phyloP scores from a whole-genome alignment of 495 filamentous ascomycete species.

The Copromyces sp. region DNA sequence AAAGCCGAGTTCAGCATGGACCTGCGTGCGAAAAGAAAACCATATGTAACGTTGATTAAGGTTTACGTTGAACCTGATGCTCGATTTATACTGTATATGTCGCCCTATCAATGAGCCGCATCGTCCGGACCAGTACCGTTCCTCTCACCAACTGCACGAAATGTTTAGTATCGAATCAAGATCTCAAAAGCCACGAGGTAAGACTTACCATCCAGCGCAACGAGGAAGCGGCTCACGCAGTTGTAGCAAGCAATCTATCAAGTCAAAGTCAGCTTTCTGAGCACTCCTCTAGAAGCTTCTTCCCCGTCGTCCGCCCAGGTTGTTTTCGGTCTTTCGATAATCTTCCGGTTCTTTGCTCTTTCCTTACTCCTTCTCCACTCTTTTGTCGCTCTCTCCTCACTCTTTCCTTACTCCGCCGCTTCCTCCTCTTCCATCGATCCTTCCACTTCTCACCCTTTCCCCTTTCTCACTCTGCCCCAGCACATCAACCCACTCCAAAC shows the following conservation, averaged over 20 bases:
- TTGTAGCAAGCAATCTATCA: constrained; percentile 62
- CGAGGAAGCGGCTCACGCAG: constrained; percentile 75
- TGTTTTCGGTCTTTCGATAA: background rate
- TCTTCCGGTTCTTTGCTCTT: background rate
- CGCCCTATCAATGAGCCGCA: constrained; percentile 15
- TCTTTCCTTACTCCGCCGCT: background rate
- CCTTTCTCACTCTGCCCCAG: too few relatives aligned
- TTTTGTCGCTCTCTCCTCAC: background rate
- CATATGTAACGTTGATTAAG: background rate
- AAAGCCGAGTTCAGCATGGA: background rate
- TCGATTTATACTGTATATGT: background rate
- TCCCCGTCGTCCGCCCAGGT: background rate
- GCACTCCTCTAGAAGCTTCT: background rate
- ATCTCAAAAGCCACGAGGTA: background rate
- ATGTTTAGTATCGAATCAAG: background rate
- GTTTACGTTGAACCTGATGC: background rate
- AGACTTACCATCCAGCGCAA: constrained; percentile 64
- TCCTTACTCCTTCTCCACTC: background rate
- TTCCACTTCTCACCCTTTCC: background rate
- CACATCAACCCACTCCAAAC: background rate
- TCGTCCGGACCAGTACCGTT: constrained; percentile 33
- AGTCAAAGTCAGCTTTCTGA: background rate
- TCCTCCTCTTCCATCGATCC: too few relatives aligned
- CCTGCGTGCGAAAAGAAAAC: background rate
- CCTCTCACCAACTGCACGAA: constrained; percentile 37